Percentiles rank a stretch among this genome's conserved stretches.
These are phyloP conservation scores for Hericium coralloides DNA, from an alignment of 768 basidiomycete species.

Conservation along the genomic window DNA sequence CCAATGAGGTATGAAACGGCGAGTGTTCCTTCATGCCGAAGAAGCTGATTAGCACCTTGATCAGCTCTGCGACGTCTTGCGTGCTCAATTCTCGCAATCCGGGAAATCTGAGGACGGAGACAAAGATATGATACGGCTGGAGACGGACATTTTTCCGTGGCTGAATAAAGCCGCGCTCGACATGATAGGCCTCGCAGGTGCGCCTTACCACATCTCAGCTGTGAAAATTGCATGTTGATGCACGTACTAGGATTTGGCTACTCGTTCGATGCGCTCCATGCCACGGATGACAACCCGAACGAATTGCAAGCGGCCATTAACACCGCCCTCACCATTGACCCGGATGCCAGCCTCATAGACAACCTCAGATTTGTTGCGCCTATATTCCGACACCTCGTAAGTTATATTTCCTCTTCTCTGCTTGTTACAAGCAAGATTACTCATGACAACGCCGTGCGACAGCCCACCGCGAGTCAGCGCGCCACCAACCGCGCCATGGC, in stretches of 20 bases:
- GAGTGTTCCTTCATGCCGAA: background rate
- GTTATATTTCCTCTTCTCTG: too few relatives aligned
- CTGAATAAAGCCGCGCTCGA: constrained; percentile 1
- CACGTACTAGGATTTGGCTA: background rate
- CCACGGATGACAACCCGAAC: background rate
- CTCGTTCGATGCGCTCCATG: background rate
- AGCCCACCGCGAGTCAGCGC: background rate
- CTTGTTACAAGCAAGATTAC: background rate
- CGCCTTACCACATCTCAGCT: background rate
- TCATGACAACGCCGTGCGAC: background rate
- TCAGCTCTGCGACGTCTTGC: constrained; percentile 1
- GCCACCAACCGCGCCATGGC: background rate
- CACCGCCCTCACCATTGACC: background rate
- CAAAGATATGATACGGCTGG: background rate
- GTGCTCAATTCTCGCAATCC: background rate
- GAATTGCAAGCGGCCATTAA: background rate
- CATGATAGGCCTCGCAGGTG: constrained; percentile 1
- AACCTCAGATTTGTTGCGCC: constrained; percentile 18
- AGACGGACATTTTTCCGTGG: background rate
- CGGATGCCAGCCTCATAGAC: background rate
- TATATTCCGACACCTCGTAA: background rate
- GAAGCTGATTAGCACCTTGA: background rate
- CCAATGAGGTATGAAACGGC: background rate
- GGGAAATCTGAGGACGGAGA: background rate
- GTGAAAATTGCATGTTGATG: too few relatives aligned